phyloP scores from a whole-genome alignment of 2,329 filamentous ascomycete species.

The Colletotrichum viniferum region DNA sequence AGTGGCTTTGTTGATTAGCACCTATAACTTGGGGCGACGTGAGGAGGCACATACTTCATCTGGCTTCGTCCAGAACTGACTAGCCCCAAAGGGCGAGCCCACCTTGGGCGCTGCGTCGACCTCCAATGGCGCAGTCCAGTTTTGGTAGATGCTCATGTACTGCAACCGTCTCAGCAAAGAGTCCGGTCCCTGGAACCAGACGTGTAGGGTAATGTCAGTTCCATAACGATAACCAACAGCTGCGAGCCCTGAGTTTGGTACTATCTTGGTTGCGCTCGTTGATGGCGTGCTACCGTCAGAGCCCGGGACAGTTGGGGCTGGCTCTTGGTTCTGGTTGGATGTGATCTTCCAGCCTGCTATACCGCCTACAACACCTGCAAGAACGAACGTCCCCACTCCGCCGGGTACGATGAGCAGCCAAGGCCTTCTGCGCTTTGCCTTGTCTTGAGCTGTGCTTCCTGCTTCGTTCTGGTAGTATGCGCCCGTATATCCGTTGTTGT shows the following conservation, averaged over 20 bases:
- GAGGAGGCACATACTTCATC: not conserved
- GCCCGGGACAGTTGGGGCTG: not conserved
- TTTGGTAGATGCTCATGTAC: conserved; percentile 1
- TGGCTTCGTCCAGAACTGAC: not conserved
- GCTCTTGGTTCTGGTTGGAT: not conserved
- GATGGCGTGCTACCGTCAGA: not conserved
- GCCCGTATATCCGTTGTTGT: not conserved
- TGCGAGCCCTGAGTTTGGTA: conserved; percentile 4
- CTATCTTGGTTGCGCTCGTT: conserved; percentile 2
- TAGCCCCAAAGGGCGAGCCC: conserved; percentile 1
- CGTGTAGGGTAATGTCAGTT: not conserved
- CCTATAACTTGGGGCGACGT: not conserved
- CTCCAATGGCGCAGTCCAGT: not conserved
- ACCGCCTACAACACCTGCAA: conserved; percentile 6
- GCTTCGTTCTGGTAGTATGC: not conserved
- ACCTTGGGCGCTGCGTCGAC: conserved; percentile 1
- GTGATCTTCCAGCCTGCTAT: conserved; percentile 10
- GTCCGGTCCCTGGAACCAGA: conserved; percentile 11
- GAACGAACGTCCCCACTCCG: not conserved
- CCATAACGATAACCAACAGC: conserved; percentile 8
- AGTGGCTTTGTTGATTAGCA: not conserved
- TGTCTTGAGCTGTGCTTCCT: not conserved
- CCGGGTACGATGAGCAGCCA: not conserved
- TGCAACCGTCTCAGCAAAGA: not conserved
- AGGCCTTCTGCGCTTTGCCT: not conserved